phyloP scores from a whole-genome alignment of 305 asterid genomes.

The Ilex paraguariensis region DNA sequence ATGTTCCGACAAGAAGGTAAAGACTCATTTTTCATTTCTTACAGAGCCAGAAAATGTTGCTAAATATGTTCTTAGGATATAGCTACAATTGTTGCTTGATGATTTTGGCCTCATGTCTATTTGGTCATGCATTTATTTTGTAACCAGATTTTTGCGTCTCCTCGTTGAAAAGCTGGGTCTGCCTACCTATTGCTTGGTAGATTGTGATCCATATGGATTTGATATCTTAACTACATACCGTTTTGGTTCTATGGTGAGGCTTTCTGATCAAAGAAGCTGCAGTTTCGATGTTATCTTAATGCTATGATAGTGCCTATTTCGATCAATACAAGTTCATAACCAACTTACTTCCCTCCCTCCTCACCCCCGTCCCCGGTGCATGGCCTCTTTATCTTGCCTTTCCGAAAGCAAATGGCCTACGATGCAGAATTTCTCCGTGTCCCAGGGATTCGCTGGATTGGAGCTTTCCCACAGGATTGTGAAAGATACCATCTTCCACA shows the following conservation, averaged over 20 bases:
- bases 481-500: slow-evolving; percentile 61
- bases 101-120: not conserved
- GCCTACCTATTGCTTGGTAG: slow-evolving; percentile 82
- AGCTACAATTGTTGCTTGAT: too few species aligned
- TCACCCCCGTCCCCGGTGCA: too few species aligned
- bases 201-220: slow-evolving; percentile 88
- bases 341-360: too few species aligned
- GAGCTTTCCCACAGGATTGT: slow-evolving; percentile 76
- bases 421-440: slow-evolving; percentile 60
- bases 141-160: slow-evolving; percentile 67
- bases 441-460: slow-evolving; percentile 83
- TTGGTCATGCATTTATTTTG: slow-evolving; percentile 9
- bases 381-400: not conserved
- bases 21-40: slow-evolving; percentile 1
- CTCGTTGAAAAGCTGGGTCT: slow-evolving; percentile 55
- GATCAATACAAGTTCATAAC: not conserved
- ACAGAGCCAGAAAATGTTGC: slow-evolving; percentile 1
- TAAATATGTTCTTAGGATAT: not conserved
- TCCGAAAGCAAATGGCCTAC: slow-evolving; percentile 83
- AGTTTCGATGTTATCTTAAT: not conserved
- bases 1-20: slow-evolving; percentile 83
- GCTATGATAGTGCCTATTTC: not conserved
- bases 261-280: not conserved
- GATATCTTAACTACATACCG: slow-evolving; percentile 71
- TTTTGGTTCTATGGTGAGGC: slow-evolving; percentile 81